Percentiles rank a stretch among this genome's conserved stretches.
phyloP scores from a whole-genome alignment of 2,329 filamentous ascomycete genomes.

The Fusarium albidum region DNA sequence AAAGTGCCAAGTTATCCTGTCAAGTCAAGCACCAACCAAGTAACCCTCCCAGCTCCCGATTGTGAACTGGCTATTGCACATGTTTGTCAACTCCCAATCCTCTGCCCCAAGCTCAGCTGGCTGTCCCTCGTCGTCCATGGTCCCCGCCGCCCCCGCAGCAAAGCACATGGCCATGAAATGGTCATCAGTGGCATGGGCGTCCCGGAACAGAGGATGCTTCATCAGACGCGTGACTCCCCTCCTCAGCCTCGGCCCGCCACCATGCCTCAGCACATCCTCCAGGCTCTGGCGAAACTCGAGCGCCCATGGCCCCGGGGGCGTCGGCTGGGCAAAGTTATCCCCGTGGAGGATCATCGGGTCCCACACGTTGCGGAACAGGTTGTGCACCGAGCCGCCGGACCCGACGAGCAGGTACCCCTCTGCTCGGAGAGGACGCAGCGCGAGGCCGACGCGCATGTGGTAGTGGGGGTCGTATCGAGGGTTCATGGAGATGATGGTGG shows the following conservation, averaged over 20 bases:
- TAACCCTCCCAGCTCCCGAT: no score
- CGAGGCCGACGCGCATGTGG: conserved; percentile 32
- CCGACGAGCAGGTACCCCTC: conserved; percentile 60
- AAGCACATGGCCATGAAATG: conserved; percentile 76
- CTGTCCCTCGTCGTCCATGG: conserved; percentile 55
- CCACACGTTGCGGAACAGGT: conserved; percentile 74
- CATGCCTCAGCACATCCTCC: conserved; percentile 61
- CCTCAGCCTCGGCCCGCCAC: conserved; percentile 56
- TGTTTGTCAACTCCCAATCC: conserved; percentile 72
- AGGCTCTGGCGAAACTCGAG: conserved; percentile 72
- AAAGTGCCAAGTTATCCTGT: no score
- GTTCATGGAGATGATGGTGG: conserved; percentile 52
- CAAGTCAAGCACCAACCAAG: no score
- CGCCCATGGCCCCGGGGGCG: conserved; percentile 53
- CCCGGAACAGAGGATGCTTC: conserved; percentile 72
- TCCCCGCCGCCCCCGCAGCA: conserved; percentile 70
- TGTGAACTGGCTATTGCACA: conserved; percentile 69
- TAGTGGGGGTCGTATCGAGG: conserved; percentile 37
- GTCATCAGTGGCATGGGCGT: conserved; percentile 75
- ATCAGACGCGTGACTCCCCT: conserved; percentile 67
- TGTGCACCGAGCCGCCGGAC: conserved; percentile 71
- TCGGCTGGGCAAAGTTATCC: conserved; percentile 23
- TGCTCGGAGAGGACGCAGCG: conserved; percentile 12
- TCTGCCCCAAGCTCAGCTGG: conserved; percentile 60
- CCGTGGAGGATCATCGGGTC: conserved; percentile 68